phyloP scores from a whole-genome alignment of 1,284 basidiomycete species.

The Rhodotorula sp. region DNA sequence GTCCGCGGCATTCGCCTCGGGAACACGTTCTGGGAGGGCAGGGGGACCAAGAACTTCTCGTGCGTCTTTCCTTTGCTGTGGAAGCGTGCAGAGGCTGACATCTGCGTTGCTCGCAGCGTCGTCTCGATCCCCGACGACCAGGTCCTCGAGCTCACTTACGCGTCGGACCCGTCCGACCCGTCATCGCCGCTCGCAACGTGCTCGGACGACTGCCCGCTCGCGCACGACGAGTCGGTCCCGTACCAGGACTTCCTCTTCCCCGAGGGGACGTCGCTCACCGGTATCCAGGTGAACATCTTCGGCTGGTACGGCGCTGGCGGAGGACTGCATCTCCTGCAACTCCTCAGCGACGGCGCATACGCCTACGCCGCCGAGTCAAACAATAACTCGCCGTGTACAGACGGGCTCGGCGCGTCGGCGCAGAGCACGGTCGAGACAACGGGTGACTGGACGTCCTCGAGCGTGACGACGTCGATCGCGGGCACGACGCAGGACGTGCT shows the following conservation, averaged over 20 bases:
- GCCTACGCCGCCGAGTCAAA: constrained; percentile 66
- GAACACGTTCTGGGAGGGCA: constrained; percentile 79
- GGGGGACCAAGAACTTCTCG: constrained; percentile 84
- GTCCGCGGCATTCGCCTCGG: constrained; percentile 81
- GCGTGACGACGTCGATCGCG: constrained; percentile 55
- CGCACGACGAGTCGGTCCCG: constrained; percentile 61
- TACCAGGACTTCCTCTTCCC: constrained; percentile 88
- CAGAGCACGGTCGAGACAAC: constrained; percentile 21
- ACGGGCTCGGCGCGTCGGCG: constrained; percentile 50
- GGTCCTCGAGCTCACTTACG: constrained; percentile 45
- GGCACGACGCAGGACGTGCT: constrained; percentile 78
- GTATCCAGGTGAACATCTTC: constrained; percentile 78
- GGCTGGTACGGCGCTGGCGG: constrained; percentile 73
- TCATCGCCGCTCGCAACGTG: constrained; percentile 47
- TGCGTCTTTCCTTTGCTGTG: no score
- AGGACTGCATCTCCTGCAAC: constrained; percentile 83
- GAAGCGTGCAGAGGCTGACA: background rate
- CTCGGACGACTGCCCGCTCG: constrained; percentile 50
- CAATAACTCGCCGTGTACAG: constrained; percentile 73
- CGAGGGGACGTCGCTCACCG: constrained; percentile 66
- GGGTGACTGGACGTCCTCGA: constrained; percentile 33
- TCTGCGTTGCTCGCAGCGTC: constrained; percentile 32
- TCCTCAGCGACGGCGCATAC: constrained; percentile 76
- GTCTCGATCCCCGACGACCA: constrained; percentile 47
- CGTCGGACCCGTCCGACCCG: constrained; percentile 41